Evolutionary conservation across 352 stramenopile genomes (phyloP).

Genomic region (Globisporangium polare): DNA sequence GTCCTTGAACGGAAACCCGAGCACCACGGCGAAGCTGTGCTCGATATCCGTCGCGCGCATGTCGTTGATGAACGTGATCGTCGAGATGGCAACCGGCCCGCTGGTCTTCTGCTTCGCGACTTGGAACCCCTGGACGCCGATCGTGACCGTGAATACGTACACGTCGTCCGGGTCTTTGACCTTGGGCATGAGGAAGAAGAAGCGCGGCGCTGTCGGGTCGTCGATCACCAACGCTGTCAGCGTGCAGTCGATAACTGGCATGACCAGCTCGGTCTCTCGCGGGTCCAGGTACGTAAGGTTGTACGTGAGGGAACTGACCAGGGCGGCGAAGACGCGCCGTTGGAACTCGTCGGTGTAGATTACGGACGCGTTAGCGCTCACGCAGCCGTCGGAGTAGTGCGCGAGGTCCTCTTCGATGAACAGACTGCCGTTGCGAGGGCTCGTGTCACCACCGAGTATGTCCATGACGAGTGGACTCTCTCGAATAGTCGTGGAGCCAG

Average conservation of each 20-base stretch:
- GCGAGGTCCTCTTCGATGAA: conserved; percentile 24
- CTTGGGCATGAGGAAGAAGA: conserved; percentile 29
- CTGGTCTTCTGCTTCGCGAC: conserved; percentile 14
- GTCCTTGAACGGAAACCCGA: conserved; percentile 25
- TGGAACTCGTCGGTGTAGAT: conserved; percentile 42
- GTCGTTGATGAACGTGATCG: conserved; percentile 27
- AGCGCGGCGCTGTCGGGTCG: conserved; percentile 11
- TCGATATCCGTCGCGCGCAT: conserved; percentile 18
- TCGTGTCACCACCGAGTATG: conserved; percentile 22
- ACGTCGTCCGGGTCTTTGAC: conserved; percentile 13
- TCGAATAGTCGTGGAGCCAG: conserved; percentile 12
- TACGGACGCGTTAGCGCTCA: neutral
- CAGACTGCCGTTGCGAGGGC: conserved; percentile 22
- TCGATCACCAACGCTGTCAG: conserved; percentile 20
- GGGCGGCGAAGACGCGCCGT: conserved; percentile 17
- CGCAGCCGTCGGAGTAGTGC: neutral
- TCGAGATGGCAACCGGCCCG: conserved; percentile 22
- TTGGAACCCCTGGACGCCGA: conserved; percentile 31
- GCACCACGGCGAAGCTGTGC: conserved; percentile 24
- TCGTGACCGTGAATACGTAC: conserved; percentile 18
- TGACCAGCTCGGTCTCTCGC: conserved; percentile 26
- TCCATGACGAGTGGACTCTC: conserved; percentile 30
- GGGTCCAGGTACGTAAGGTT: conserved; percentile 23
- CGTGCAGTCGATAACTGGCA: conserved; percentile 38
- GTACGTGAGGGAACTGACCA: conserved; percentile 25